Conservation (phyloP, 352 stramenopile genomes). For the Globisporangium emineosum region DNA sequence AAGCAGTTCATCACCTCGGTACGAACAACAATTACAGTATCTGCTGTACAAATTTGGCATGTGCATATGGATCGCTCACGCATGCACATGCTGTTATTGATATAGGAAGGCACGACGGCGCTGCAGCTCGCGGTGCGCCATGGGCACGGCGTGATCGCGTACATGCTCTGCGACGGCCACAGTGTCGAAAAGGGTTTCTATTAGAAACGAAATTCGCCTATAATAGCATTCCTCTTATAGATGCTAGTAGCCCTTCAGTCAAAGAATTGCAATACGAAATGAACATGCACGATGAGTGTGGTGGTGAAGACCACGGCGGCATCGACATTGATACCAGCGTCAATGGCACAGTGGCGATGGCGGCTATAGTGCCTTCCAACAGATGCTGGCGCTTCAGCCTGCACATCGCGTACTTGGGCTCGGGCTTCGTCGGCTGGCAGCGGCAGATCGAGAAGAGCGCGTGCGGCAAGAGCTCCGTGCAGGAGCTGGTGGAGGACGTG, state of each 20-base stretch:
- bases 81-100: background rate
- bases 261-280: background rate
- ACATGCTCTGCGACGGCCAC: slow-evolving; percentile 62
- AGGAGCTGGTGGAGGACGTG: slow-evolving; percentile 74
- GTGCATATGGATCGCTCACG: background rate
- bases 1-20: slow-evolving; percentile 59
- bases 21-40: background rate
- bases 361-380: background rate
- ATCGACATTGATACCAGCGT: background rate
- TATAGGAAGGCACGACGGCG: slow-evolving; percentile 60
- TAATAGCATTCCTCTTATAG: background rate
- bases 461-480: slow-evolving; percentile 59
- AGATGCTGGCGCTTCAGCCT: slow-evolving; percentile 54
- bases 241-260: background rate
- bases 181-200: slow-evolving; percentile 53
- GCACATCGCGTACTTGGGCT: slow-evolving; percentile 78
- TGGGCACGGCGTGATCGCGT: slow-evolving; percentile 52
- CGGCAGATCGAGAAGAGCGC: slow-evolving; percentile 52
- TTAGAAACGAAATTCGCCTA: slow-evolving; percentile 19
- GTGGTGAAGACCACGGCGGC: slow-evolving; percentile 4
- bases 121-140: slow-evolving; percentile 66
- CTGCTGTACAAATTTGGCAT: no score
- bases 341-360: background rate
- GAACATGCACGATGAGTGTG: background rate
- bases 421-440: slow-evolving; percentile 79